Evolutionary conservation across 345 rosid genomes (phyloP).

Genomic region (Rhizophora mangle): DNA sequence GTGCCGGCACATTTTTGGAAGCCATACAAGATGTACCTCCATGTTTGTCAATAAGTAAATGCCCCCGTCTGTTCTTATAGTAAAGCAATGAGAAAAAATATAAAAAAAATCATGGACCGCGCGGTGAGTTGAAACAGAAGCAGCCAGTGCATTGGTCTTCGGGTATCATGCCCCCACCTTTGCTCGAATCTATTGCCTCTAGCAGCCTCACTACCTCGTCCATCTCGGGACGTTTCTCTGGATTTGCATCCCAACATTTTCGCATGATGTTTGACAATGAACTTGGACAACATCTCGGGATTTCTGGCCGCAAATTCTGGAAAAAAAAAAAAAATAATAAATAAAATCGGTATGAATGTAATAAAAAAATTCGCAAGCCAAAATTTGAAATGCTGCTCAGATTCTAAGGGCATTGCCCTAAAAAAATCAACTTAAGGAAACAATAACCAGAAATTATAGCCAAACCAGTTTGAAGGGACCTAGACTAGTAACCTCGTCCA

Average conservation of each 20-base stretch:
- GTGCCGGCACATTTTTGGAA: too few relatives aligned
- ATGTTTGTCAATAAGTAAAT: neutral
- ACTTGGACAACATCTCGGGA: constrained; percentile 35
- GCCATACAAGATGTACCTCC: too few relatives aligned
- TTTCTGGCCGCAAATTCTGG: constrained; percentile 29
- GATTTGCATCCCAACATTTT: constrained; percentile 32
- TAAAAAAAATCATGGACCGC: constrained; percentile 16
- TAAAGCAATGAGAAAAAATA: neutral
- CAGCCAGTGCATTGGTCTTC: constrained; percentile 32
- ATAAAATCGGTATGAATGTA: neutral
- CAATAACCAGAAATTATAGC: neutral
- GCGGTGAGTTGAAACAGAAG: constrained; percentile 23
- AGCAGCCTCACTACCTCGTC: constrained; percentile 31
- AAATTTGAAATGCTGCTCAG: neutral
- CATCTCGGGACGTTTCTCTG: constrained; percentile 33
- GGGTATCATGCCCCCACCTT: constrained; percentile 39
- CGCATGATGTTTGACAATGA: constrained; percentile 25
- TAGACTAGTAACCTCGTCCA: neutral
- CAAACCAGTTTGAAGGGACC: neutral
- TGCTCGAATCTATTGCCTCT: constrained; percentile 31
- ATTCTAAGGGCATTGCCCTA: neutral
- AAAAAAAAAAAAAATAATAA: neutral
- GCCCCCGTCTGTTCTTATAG: too few relatives aligned
- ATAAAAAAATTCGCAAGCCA: neutral
- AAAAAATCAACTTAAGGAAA: neutral